These are phyloP conservation scores for Mycena capillaripes DNA, from an alignment of 768 basidiomycete genomes.

Conservation along the genomic window DNA sequence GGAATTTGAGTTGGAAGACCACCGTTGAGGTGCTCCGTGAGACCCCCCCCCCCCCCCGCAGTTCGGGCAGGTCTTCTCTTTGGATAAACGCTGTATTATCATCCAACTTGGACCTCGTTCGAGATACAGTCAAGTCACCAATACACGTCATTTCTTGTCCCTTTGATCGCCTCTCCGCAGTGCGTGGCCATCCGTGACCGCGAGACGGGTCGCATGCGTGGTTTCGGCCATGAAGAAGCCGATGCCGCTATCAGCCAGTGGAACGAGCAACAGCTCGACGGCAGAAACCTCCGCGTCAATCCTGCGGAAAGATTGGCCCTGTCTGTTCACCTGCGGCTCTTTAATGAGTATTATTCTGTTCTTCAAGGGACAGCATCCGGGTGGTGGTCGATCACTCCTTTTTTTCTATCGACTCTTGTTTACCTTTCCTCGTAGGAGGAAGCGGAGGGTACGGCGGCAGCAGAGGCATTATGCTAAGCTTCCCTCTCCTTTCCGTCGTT, in stretches of 20 bases:
- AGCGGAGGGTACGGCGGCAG: neutral
- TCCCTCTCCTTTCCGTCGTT: neutral
- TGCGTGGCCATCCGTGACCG: slow-evolving; percentile 99
- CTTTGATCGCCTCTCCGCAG: too few species aligned
- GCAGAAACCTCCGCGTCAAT: slow-evolving; percentile 91
- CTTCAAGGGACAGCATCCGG: neutral
- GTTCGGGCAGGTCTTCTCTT: too few species aligned
- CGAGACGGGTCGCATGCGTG: slow-evolving; percentile 89
- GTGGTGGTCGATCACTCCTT: neutral
- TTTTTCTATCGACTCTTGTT: neutral
- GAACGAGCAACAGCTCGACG: slow-evolving; percentile 94
- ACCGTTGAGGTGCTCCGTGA: slow-evolving; percentile 88
- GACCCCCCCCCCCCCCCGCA: slow-evolving; percentile 51
- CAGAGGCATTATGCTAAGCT: too few species aligned
- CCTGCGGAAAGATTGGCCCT: slow-evolving; percentile 58
- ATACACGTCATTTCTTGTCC: too few species aligned
- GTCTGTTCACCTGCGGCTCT: neutral
- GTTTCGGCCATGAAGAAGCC: slow-evolving; percentile 88
- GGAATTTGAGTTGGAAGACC: slow-evolving; percentile 96
- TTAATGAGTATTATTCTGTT: neutral
- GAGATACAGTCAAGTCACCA: too few species aligned
- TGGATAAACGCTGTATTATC: too few species aligned
- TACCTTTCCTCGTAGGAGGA: neutral
- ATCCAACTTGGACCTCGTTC: too few species aligned
- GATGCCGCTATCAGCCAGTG: slow-evolving; percentile 80